Percentiles rank a stretch among this genome's conserved stretches.
These are phyloP conservation scores for Candida endomychidarum DNA, from an alignment of 805 yeast species.

Conservation along the genomic window DNA sequence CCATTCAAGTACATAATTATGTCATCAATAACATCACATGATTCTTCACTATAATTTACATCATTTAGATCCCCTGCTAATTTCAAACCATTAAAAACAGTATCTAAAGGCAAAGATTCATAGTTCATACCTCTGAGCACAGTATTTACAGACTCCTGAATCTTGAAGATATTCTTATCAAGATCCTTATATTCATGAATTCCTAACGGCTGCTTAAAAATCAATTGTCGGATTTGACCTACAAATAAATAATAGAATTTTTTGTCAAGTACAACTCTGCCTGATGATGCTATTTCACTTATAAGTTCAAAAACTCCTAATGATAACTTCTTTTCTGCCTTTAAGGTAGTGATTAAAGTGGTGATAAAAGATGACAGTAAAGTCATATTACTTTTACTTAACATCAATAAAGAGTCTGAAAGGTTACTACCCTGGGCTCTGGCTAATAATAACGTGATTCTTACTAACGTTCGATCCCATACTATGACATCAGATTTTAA, in stretches of 20 bases:
- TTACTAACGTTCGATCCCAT: slow-evolving; percentile 23
- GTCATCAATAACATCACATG: background rate
- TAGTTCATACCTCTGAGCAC: background rate
- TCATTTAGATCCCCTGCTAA: slow-evolving; percentile 6
- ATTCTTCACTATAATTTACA: background rate
- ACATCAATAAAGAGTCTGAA: slow-evolving; percentile 6
- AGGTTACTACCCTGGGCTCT: slow-evolving; percentile 9
- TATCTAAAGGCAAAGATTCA: background rate
- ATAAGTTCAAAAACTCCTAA: background rate
- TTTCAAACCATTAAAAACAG: slow-evolving; percentile 1
- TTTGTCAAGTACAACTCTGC: slow-evolving; percentile 17
- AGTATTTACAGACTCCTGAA: slow-evolving; percentile 8
- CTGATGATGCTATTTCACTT: background rate
- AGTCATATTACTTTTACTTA: slow-evolving; percentile 10
- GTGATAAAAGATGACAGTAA: slow-evolving; percentile 9
- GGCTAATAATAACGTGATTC: slow-evolving; percentile 29
- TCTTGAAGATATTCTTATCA: slow-evolving; percentile 22
- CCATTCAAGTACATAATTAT: slow-evolving; percentile 3
- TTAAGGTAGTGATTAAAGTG: slow-evolving; percentile 10
- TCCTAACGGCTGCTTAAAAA: slow-evolving; percentile 25
- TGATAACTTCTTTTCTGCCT: background rate
- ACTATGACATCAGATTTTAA: slow-evolving; percentile 15
- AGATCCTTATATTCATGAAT: slow-evolving; percentile 36
- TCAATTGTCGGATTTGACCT: slow-evolving; percentile 29
- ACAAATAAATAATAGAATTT: slow-evolving; percentile 22